phyloP scores from a whole-genome alignment of 2,329 filamentous ascomycete species.

The Aureobasidium sp. region DNA sequence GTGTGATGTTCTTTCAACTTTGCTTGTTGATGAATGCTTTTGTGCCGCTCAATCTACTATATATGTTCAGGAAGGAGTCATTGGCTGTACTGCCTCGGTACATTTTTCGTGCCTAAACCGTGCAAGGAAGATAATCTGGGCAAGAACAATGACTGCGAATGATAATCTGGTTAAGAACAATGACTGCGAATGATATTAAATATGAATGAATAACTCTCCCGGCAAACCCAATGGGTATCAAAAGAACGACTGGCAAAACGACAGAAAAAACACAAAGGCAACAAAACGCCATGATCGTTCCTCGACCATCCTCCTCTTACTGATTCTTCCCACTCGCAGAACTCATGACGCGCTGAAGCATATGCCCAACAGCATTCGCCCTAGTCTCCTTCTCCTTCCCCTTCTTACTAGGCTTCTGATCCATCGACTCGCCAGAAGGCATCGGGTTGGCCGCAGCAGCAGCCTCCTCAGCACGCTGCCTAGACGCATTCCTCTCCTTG shows the following conservation, averaged over 20 bases:
- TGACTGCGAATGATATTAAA: not conserved
- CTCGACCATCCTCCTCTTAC: not conserved
- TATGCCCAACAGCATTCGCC: not conserved
- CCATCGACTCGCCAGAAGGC: not conserved
- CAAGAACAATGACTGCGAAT: too few species aligned
- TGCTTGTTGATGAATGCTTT: too few species aligned
- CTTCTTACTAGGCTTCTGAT: not conserved
- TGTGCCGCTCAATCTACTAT: too few species aligned
- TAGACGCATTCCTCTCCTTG: constrained; percentile 27
- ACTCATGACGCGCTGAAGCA: constrained; percentile 11
- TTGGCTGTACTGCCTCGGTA: not conserved
- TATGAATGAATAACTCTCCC: not conserved
- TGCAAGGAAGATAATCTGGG: too few species aligned
- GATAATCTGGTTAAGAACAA: not conserved
- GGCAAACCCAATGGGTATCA: not conserved
- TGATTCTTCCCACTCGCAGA: not conserved
- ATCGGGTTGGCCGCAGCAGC: not conserved
- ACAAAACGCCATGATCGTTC: not conserved
- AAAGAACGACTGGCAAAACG: not conserved
- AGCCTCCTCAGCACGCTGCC: constrained; percentile 1
- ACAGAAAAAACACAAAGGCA: not conserved
- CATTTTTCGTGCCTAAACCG: too few species aligned
- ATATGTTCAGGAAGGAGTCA: not conserved
- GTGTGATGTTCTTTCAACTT: not conserved
- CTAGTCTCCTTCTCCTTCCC: constrained; percentile 1